Evolutionary conservation across 2,329 filamentous ascomycete genomes (phyloP).

Genomic region (Clonostachys byssicola): DNA sequence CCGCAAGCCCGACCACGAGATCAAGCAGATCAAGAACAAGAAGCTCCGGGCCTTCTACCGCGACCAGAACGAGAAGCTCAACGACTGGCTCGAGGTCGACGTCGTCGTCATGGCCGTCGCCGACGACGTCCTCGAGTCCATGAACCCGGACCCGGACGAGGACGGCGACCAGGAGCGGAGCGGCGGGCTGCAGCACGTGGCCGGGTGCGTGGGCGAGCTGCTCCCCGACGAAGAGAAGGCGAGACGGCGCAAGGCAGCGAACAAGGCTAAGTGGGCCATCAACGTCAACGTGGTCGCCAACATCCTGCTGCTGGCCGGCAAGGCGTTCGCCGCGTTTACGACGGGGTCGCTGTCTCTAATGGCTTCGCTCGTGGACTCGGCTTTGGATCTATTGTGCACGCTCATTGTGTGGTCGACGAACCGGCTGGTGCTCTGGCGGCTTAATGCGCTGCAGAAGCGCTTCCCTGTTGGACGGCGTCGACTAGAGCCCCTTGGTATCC

Average conservation of each 20-base stretch:
- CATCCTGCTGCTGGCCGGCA: slow-evolving; percentile 65
- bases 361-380: slow-evolving; percentile 71
- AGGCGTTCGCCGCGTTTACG: slow-evolving; percentile 72
- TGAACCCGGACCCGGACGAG: slow-evolving; percentile 25
- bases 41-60: slow-evolving; percentile 19
- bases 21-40: slow-evolving; percentile 18
- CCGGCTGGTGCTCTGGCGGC: slow-evolving; percentile 60
- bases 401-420: slow-evolving; percentile 78
- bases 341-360: slow-evolving; percentile 75
- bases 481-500: slow-evolving; percentile 70
- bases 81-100: slow-evolving; percentile 26
- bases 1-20: slow-evolving; percentile 18
- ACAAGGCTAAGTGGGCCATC: slow-evolving; percentile 55
- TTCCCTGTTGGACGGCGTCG: slow-evolving; percentile 69
- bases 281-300: slow-evolving; percentile 80
- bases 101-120: slow-evolving; percentile 25
- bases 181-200: slow-evolving; percentile 20
- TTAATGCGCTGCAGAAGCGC: slow-evolving; percentile 45
- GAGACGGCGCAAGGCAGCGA: slow-evolving; percentile 13
- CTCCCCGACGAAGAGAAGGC: slow-evolving; percentile 21
- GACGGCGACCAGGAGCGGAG: slow-evolving; percentile 21
- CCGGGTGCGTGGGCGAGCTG: slow-evolving; percentile 20
- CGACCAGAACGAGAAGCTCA: slow-evolving; percentile 19
- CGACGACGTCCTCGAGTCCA: slow-evolving; percentile 23
- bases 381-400: slow-evolving; percentile 73